These are phyloP conservation scores for Pilatotrama ljubarskyi DNA, from an alignment of 768 basidiomycete genomes.

Conservation along the genomic window DNA sequence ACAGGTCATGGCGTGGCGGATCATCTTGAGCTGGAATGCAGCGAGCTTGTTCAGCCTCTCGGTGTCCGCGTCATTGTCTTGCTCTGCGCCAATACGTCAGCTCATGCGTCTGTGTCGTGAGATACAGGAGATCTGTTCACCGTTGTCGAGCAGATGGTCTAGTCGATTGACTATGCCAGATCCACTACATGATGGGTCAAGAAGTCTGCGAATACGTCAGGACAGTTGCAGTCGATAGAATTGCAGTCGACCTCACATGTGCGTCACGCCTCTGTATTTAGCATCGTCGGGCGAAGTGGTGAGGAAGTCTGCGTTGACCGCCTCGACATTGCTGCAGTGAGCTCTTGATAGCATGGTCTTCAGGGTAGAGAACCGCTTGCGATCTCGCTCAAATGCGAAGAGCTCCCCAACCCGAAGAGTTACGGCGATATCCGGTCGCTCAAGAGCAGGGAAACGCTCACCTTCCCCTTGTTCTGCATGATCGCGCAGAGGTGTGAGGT, in stretches of 20 bases:
- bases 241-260: constrained; percentile 70
- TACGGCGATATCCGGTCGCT: too few relatives aligned
- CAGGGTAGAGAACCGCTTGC: constrained; percentile 78
- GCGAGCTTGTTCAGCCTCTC: constrained; percentile 83
- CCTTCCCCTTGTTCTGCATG: constrained; percentile 82
- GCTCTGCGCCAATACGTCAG: constrained; percentile 40
- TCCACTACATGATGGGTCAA: constrained; percentile 97
- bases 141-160: constrained; percentile 78
- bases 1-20: constrained; percentile 97
- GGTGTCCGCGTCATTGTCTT: constrained; percentile 57
- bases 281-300: constrained; percentile 65
- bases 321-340: constrained; percentile 75
- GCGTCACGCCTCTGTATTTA: constrained; percentile 68
- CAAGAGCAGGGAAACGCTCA: constrained; percentile 38
- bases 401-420: constrained; percentile 42
- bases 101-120: neutral
- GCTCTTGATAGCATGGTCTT: constrained; percentile 85
- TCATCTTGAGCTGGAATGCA: constrained; percentile 86
- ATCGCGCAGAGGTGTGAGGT: constrained; percentile 91
- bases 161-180: constrained; percentile 90
- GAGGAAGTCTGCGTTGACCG: constrained; percentile 83
- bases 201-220: constrained; percentile 49
- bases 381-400: constrained; percentile 88
- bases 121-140: constrained; percentile 37
- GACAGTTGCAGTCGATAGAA: constrained; percentile 1